Percentiles rank a stretch among this genome's conserved stretches.
Conservation (phyloP, 2,329 filamentous ascomycete species). For the Xylariaceae sp. region DNA sequence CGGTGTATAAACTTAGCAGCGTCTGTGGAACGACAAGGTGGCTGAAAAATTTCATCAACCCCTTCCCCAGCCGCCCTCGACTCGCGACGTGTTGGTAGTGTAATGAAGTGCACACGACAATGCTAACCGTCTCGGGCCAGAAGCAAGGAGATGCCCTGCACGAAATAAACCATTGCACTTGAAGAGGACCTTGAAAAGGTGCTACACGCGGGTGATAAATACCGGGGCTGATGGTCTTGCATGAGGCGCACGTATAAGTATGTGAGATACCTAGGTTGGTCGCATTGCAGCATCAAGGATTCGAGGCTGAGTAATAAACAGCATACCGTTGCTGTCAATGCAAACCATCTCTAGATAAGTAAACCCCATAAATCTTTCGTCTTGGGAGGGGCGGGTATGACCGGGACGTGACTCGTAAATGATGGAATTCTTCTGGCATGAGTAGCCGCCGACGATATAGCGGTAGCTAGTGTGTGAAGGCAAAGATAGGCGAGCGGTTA, state of each 20-base stretch:
- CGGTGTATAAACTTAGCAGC: neutral
- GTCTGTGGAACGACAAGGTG: neutral
- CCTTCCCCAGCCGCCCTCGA: neutral
- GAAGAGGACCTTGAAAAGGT: neutral
- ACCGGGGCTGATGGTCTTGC: neutral
- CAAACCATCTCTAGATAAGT: neutral
- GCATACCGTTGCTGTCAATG: slow-evolving; percentile 1
- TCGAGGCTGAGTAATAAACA: slow-evolving; percentile 8
- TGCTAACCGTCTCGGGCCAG: neutral
- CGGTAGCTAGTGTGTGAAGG: neutral
- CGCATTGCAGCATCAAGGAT: slow-evolving; percentile 2
- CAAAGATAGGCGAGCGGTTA: neutral
- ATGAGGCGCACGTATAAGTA: neutral
- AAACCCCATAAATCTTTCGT: neutral
- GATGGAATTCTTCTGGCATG: neutral
- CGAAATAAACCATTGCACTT: neutral
- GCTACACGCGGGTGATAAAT: neutral
- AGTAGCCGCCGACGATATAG: neutral
- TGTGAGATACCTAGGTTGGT: too few relatives aligned
- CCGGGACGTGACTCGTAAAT: neutral
- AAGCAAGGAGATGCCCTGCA: neutral
- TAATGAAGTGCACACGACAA: too few relatives aligned
- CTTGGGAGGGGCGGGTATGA: neutral
- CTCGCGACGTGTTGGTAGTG: neutral
- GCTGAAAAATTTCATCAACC: slow-evolving; percentile 5